A percentile compares a stretch with the other conserved stretches of the same genome.
Evolutionary conservation across 2,329 filamentous ascomycete species (phyloP).

Genomic region (Torrubiella hemipterigena): DNA sequence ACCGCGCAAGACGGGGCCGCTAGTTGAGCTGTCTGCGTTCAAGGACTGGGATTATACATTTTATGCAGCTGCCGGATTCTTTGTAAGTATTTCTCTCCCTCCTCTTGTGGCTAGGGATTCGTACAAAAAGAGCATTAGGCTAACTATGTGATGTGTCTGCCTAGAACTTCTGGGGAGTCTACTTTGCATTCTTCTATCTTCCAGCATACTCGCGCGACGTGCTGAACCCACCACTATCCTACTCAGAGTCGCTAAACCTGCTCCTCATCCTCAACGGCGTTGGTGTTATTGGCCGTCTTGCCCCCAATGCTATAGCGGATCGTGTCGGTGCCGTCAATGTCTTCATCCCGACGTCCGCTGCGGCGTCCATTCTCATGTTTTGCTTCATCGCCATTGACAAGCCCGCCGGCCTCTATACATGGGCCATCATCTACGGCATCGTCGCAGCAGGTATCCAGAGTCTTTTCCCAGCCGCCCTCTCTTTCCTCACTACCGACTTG

Average conservation of each 20-base stretch:
- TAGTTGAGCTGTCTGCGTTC: conserved; percentile 34
- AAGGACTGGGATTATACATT: conserved; percentile 30
- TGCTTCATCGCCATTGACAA: conserved; percentile 46
- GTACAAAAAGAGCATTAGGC: not conserved
- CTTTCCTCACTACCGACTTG: conserved; percentile 39
- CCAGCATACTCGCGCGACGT: conserved; percentile 33
- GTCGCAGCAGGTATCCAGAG: conserved; percentile 49
- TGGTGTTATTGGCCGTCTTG: conserved; percentile 43
- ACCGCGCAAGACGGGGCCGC: conserved; percentile 24
- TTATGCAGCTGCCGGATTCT: conserved; percentile 22
- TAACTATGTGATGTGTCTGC: not conserved
- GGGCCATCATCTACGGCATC: conserved; percentile 51
- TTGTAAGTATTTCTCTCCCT: conserved; percentile 8
- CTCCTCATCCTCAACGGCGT: conserved; percentile 54
- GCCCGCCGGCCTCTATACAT: conserved; percentile 43
- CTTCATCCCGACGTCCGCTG: conserved; percentile 34
- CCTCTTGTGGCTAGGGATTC: not conserved
- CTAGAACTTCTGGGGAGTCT: conserved; percentile 37
- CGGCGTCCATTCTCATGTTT: conserved; percentile 32
- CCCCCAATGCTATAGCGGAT: conserved; percentile 49
- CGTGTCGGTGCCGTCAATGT: conserved; percentile 46
- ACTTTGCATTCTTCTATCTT: conserved; percentile 49
- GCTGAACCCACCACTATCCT: conserved; percentile 25
- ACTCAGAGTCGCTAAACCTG: conserved; percentile 43
- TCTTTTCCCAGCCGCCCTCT: conserved; percentile 49